These are phyloP conservation scores for Ophiostoma montium DNA, from an alignment of 2,329 filamentous ascomycete species.

Conservation along the genomic window DNA sequence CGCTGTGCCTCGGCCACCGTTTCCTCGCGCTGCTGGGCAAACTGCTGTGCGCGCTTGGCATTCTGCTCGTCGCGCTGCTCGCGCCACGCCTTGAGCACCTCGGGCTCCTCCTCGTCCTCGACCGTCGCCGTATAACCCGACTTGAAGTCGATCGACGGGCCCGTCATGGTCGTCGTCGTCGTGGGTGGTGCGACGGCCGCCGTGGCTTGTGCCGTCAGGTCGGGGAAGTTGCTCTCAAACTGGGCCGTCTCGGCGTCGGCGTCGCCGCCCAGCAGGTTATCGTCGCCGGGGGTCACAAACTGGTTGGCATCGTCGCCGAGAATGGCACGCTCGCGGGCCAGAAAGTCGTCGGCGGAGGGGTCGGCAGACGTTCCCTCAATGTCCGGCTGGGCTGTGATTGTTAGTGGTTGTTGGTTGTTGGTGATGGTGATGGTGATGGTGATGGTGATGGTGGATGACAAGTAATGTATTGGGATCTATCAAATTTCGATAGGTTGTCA, in stretches of 20 bases:
- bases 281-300: conserved; percentile 65
- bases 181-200: conserved; percentile 34
- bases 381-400: conserved; percentile 49
- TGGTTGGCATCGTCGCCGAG: conserved; percentile 88
- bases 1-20: conserved; percentile 81
- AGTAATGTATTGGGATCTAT: too few relatives aligned
- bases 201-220: conserved; percentile 57
- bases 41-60: conserved; percentile 71
- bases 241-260: conserved; percentile 30
- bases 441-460: too few relatives aligned
- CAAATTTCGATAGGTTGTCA: neutral
- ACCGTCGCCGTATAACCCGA: conserved; percentile 44
- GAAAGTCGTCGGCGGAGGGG: conserved; percentile 65
- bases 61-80: conserved; percentile 74
- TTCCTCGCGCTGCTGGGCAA: conserved; percentile 66
- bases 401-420: neutral
- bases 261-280: conserved; percentile 58
- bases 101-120: conserved; percentile 66
- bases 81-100: conserved; percentile 84
- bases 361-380: conserved; percentile 39
- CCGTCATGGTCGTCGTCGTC: conserved; percentile 76
- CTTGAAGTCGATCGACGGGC: conserved; percentile 48
- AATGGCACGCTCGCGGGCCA: conserved; percentile 76
- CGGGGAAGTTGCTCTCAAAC: conserved; percentile 87
- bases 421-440: too few relatives aligned